These are phyloP conservation scores for Globisporangium cylindrosporum DNA, from an alignment of 352 stramenopile genomes.

Conservation along the genomic window DNA sequence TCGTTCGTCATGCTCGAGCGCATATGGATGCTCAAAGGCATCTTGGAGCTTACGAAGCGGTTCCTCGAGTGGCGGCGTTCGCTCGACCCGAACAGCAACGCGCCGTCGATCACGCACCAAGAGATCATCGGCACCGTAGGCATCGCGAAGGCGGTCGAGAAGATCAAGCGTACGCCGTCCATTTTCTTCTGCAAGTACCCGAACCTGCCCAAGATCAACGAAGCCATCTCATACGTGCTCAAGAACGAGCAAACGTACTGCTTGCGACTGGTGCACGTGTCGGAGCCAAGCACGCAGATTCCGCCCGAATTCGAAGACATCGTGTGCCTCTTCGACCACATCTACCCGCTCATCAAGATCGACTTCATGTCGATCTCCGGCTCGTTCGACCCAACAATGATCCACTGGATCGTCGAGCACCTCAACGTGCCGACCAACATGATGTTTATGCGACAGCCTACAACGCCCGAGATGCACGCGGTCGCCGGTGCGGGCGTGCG, in stretches of 20 bases:
- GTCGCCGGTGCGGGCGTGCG: constrained; percentile 70
- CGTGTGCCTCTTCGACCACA: constrained; percentile 68
- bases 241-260: constrained; percentile 87
- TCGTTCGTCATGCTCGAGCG: constrained; percentile 65
- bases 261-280: constrained; percentile 84
- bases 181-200: constrained; percentile 91
- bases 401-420: constrained; percentile 70
- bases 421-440: constrained; percentile 77
- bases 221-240: constrained; percentile 89
- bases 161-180: constrained; percentile 73
- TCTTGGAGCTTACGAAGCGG: constrained; percentile 45
- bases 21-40: constrained; percentile 44
- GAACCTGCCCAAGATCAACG: constrained; percentile 90
- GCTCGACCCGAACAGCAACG: constrained; percentile 2
- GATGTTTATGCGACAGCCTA: constrained; percentile 86
- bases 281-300: constrained; percentile 22
- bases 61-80: constrained; percentile 20
- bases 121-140: constrained; percentile 47
- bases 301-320: constrained; percentile 32
- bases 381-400: constrained; percentile 55
- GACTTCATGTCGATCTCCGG: constrained; percentile 64
- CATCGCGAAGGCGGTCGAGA: constrained; percentile 73
- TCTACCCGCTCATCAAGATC: constrained; percentile 87
- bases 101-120: constrained; percentile 9
- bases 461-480: constrained; percentile 57